Evolutionary conservation across 108 stramenopile genomes (phyloP).

Genomic region (Skeletonema menzelii): DNA sequence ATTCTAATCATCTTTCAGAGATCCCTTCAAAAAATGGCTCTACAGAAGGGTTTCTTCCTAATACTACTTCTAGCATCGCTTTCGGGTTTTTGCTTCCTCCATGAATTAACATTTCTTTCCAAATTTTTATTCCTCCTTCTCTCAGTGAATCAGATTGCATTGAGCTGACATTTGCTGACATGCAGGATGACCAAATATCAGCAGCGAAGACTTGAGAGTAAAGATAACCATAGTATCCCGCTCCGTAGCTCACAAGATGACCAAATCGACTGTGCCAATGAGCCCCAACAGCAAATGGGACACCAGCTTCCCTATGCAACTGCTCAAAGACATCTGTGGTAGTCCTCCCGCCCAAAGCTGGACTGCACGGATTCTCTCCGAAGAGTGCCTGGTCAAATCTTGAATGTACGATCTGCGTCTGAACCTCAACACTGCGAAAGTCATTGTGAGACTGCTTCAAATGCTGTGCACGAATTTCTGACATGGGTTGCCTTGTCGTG

Average conservation of each 20-base stretch:
- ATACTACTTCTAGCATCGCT: conserved; percentile 66
- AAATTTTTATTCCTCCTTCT: conserved; percentile 58
- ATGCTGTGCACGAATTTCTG: conserved; percentile 47
- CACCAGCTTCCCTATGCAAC: conserved; percentile 54
- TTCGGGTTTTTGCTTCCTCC: conserved; percentile 82
- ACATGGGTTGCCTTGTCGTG: conserved; percentile 57
- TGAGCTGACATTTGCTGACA: conserved; percentile 34
- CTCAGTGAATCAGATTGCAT: conserved; percentile 10
- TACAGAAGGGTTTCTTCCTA: conserved; percentile 57
- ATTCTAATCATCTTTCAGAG: not conserved
- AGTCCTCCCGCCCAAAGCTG: conserved; percentile 39
- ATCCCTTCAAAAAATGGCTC: conserved; percentile 50
- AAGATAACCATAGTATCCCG: conserved; percentile 87
- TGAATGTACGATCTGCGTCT: conserved; percentile 80
- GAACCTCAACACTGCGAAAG: conserved; percentile 73
- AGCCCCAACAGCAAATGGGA: conserved; percentile 71
- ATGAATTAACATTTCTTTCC: conserved; percentile 83
- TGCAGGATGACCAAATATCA: conserved; percentile 73
- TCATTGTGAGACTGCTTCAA: conserved; percentile 64
- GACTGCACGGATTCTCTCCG: conserved; percentile 49
- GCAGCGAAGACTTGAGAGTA: conserved; percentile 84
- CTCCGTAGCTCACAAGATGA: conserved; percentile 88
- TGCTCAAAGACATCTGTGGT: conserved; percentile 63
- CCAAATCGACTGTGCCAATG: conserved; percentile 88
- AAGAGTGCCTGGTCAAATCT: conserved; percentile 84